Base-by-base conservation (phyloP, 2,329 filamentous ascomycete genomes). In the Sporothrix phasma region DNA sequence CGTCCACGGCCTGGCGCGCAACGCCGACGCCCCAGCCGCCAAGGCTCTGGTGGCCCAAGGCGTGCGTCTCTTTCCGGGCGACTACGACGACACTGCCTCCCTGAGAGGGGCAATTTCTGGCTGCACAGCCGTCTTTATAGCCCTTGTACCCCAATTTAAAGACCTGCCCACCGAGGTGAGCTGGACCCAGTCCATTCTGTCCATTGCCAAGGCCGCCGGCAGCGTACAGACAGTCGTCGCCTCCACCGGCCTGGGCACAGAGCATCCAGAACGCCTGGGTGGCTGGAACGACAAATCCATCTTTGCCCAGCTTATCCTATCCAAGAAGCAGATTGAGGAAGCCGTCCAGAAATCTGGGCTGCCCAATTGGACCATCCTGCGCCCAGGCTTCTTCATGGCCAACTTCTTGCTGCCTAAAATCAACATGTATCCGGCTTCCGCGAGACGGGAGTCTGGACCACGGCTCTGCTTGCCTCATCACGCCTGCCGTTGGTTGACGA, bases 301-400 rank as follows among this genome's bases (percentile, higher is more conserved):
- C 19, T 54, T 62, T 45, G 47, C 61, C 22, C 31, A 29, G 47
- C 5, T 37, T 11, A 62, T 62, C 34, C 47, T 29, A n/a, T 34
- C 47, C 22, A 84, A 84, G 68, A 68, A 72, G 22, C 68, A 69
- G 1, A 74, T 81, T 24, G 80, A 83, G 66, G 65, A 72, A 1
- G 71, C 71, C 22, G 69, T 80, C 3, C 71, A 74, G 22, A 62
- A 68, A 8, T 69, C 71, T 1, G 75, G 75, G 2, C 77, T 80
- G 65, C 66, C 74, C 15, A 66, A 69, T 7, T 83, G 77, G 76
- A 82, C 80, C 0, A 75, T 83, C 24, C 69, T 84, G 1, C 78
- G 79, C 1, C 79, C 79, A 0, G 78, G 77, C 1, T 76, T 74
- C 68, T 83, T 84, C 73, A 80, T 81, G 76, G 73, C 75, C 22